phyloP scores from a whole-genome alignment of 768 basidiomycete genomes.

The Neoboletus brunneissimus region DNA sequence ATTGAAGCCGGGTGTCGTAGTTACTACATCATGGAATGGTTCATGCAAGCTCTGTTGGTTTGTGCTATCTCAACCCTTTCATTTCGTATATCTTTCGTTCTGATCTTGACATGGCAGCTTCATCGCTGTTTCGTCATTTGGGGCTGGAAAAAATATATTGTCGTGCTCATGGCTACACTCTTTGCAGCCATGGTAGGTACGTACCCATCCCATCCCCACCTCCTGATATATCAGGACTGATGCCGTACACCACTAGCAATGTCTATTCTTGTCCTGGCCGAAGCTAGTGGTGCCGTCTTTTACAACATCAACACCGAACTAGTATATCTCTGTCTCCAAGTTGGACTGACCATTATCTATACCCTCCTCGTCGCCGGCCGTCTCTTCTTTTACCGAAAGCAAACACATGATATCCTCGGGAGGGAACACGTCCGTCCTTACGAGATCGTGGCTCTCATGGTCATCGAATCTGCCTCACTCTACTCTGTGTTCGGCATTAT shows the following conservation, averaged over 20 bases:
- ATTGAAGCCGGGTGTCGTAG: conserved; percentile 2
- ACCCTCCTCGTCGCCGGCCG: conserved; percentile 32
- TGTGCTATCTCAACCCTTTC: not conserved
- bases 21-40: conserved; percentile 31
- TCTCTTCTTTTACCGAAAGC: conserved; percentile 23
- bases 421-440: conserved; percentile 22
- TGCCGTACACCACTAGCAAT: conserved; percentile 3
- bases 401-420: conserved; percentile 15
- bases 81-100: not conserved
- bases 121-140: conserved; percentile 19
- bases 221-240: not conserved
- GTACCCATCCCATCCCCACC: not conserved
- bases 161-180: conserved; percentile 13
- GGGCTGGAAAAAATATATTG: conserved; percentile 11
- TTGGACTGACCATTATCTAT: conserved; percentile 31
- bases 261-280: conserved; percentile 15
- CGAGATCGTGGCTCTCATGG: conserved; percentile 28
- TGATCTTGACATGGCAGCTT: conserved; percentile 4
- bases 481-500: conserved; percentile 28
- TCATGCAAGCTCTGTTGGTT: conserved; percentile 28
- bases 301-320: conserved; percentile 21
- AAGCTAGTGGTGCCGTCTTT: conserved; percentile 12
- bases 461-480: conserved; percentile 36
- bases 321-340: conserved; percentile 29
- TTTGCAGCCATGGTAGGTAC: conserved; percentile 16